Percentiles rank a stretch among this genome's conserved stretches.
phyloP scores from a whole-genome alignment of 768 basidiomycete genomes.

The Suillus lakei region DNA sequence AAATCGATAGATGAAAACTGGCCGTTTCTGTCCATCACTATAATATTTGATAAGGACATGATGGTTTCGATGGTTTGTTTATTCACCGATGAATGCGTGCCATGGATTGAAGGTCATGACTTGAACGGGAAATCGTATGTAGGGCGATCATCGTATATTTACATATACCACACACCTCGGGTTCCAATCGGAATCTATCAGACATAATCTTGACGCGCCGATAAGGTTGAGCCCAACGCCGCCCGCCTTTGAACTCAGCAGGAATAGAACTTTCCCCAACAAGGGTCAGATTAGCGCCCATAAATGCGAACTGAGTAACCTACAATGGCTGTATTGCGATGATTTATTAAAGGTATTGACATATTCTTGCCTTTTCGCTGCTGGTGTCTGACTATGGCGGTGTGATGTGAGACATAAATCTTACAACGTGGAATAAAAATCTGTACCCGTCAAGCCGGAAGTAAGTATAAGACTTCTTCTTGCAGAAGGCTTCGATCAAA shows the following conservation, averaged over 20 bases:
- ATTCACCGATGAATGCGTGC: slow-evolving; percentile 89
- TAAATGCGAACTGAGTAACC: slow-evolving; percentile 7
- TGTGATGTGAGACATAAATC: background rate
- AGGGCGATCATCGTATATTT: background rate
- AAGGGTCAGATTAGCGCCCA: slow-evolving; percentile 3
- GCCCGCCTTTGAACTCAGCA: slow-evolving; percentile 94
- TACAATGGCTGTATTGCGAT: slow-evolving; percentile 73
- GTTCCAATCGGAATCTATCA: slow-evolving; percentile 95
- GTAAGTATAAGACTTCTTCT: slow-evolving; percentile 73
- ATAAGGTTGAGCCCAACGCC: slow-evolving; percentile 94
- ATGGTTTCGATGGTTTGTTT: slow-evolving; percentile 7
- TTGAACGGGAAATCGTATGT: slow-evolving; percentile 29
- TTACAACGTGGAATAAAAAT: background rate
- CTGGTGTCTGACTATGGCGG: slow-evolving; percentile 66
- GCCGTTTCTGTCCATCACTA: slow-evolving; percentile 93
- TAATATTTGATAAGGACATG: slow-evolving; percentile 16
- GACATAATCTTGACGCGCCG: slow-evolving; percentile 85
- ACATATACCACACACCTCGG: slow-evolving; percentile 60
- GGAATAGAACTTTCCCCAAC: slow-evolving; percentile 70
- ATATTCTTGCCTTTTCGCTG: slow-evolving; percentile 79
- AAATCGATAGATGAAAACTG: slow-evolving; percentile 89
- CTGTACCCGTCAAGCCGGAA: slow-evolving; percentile 86
- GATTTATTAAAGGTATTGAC: slow-evolving; percentile 90
- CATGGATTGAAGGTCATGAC: slow-evolving; percentile 96
- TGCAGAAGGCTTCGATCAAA: slow-evolving; percentile 86